Evolutionary conservation across 2,329 filamentous ascomycete genomes (phyloP).

Genomic region (Xylaria arbuscula): DNA sequence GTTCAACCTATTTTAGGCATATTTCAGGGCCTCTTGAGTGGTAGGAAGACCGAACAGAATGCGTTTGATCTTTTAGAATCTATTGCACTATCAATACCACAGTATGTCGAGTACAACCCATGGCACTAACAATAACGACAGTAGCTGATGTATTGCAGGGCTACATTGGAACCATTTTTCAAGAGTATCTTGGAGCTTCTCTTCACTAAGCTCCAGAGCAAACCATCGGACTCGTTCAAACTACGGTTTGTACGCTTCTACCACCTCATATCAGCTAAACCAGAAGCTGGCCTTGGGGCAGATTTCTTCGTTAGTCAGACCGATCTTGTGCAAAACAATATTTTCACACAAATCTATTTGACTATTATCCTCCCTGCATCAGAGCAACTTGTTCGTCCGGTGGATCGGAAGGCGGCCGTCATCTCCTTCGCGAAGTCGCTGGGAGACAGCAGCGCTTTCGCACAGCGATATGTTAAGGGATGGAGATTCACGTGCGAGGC

Average conservation of each 20-base stretch:
- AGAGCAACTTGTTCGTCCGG: conserved; percentile 84
- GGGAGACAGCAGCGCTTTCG: conserved; percentile 86
- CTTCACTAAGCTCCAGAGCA: conserved; percentile 78
- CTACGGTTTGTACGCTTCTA: conserved; percentile 93
- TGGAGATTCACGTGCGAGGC: conserved; percentile 92
- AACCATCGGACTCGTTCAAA: conserved; percentile 80
- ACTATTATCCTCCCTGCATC: conserved; percentile 89
- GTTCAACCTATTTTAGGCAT: conserved; percentile 91
- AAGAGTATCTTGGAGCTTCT: conserved; percentile 82
- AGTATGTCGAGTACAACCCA: conserved; percentile 60
- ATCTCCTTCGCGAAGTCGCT: conserved; percentile 93
- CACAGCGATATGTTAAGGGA: conserved; percentile 83
- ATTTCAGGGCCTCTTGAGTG: conserved; percentile 87
- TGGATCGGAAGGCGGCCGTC: conserved; percentile 93
- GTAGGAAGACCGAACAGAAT: conserved; percentile 85
- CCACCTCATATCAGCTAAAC: conserved; percentile 83
- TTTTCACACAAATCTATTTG: conserved; percentile 88
- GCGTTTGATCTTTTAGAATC: conserved; percentile 92
- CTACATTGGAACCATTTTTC: conserved; percentile 79
- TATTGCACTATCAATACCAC: conserved; percentile 77
- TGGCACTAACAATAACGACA: background rate
- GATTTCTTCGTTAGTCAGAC: conserved; percentile 91
- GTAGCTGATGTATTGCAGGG: conserved; percentile 54
- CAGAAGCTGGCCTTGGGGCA: conserved; percentile 84
- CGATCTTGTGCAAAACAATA: conserved; percentile 81